Conservation (phyloP, 768 basidiomycete species). For the Naganishia randhawae region DNA sequence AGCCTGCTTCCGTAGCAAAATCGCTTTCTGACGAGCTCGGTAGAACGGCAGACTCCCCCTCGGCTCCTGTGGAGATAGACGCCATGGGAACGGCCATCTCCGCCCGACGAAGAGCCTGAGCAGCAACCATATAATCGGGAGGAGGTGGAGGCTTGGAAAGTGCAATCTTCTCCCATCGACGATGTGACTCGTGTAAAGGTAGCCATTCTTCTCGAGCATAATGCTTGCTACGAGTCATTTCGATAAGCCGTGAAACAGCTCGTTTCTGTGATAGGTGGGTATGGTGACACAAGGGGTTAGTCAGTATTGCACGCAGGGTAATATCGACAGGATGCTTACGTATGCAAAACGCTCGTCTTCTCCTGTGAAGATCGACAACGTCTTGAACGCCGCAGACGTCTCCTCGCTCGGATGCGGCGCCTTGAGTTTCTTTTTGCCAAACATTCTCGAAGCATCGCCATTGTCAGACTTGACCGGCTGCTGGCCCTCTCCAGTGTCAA, state of each 20-base stretch:
- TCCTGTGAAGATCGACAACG: constrained; percentile 58
- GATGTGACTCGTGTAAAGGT: constrained; percentile 34
- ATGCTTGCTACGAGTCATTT: constrained; percentile 55
- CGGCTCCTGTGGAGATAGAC: constrained; percentile 9
- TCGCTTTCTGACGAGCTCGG: constrained; percentile 29
- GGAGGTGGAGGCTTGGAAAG: constrained; percentile 27
- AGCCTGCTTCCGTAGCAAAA: constrained; percentile 45
- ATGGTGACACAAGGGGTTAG: background rate
- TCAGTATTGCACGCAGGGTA: background rate
- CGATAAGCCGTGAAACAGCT: constrained; percentile 60
- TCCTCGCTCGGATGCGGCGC: constrained; percentile 37
- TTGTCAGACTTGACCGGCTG: constrained; percentile 10
- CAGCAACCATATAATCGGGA: constrained; percentile 16
- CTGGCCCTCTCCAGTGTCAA: constrained; percentile 12
- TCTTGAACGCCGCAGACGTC: constrained; percentile 52
- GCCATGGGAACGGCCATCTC: constrained; percentile 13
- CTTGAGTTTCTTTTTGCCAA: constrained; percentile 32
- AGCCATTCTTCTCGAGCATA: constrained; percentile 46
- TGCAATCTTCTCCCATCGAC: constrained; percentile 43
- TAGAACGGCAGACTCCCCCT: constrained; percentile 2
- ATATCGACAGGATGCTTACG: constrained; percentile 36
- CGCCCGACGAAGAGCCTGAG: background rate
- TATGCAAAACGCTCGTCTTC: constrained; percentile 65
- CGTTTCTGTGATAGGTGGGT: constrained; percentile 52
- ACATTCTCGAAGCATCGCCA: constrained; percentile 29